phyloP scores from a whole-genome alignment of 176 grass and related monocot species.

The Aegilops tauschii region DNA sequence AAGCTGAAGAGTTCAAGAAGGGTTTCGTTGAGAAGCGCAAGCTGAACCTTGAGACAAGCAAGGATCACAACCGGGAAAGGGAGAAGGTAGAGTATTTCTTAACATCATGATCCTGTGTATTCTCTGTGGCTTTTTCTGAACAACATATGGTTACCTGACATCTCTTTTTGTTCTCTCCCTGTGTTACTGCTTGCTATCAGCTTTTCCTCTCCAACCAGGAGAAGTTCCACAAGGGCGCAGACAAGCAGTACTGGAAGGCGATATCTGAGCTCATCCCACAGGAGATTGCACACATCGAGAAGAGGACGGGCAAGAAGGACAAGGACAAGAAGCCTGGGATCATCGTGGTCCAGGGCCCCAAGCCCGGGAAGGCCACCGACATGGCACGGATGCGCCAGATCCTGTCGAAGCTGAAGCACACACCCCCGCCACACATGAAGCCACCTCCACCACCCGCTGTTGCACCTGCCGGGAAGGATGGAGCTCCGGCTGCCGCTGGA shows the following conservation, averaged over 20 bases:
- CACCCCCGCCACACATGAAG: slow-evolving; percentile 71
- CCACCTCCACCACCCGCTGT: slow-evolving; percentile 34
- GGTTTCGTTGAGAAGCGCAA: slow-evolving; percentile 73
- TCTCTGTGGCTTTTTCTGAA: background rate
- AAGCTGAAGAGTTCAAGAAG: slow-evolving; percentile 65
- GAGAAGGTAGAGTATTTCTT: slow-evolving; percentile 53
- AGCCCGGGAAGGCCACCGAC: slow-evolving; percentile 77
- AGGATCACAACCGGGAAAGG: slow-evolving; percentile 69
- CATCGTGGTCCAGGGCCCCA: slow-evolving; percentile 77
- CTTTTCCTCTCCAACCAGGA: slow-evolving; percentile 79
- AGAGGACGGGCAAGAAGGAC: slow-evolving; percentile 66
- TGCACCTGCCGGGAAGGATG: slow-evolving; percentile 31
- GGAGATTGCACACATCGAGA: slow-evolving; percentile 86
- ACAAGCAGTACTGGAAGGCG: slow-evolving; percentile 94
- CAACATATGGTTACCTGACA: slow-evolving; percentile 4
- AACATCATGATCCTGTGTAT: background rate
- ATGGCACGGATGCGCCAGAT: slow-evolving; percentile 85
- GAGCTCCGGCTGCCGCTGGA: background rate
- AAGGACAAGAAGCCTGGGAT: slow-evolving; percentile 77
- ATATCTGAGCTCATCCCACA: slow-evolving; percentile 85
- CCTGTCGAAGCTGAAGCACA: slow-evolving; percentile 78
- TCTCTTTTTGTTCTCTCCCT: background rate
- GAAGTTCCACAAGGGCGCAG: slow-evolving; percentile 69
- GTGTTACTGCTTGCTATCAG: background rate
- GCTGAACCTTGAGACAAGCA: slow-evolving; percentile 65